phyloP scores from a whole-genome alignment of 148 eudicot genomes.

The Suaeda aralocaspica region DNA sequence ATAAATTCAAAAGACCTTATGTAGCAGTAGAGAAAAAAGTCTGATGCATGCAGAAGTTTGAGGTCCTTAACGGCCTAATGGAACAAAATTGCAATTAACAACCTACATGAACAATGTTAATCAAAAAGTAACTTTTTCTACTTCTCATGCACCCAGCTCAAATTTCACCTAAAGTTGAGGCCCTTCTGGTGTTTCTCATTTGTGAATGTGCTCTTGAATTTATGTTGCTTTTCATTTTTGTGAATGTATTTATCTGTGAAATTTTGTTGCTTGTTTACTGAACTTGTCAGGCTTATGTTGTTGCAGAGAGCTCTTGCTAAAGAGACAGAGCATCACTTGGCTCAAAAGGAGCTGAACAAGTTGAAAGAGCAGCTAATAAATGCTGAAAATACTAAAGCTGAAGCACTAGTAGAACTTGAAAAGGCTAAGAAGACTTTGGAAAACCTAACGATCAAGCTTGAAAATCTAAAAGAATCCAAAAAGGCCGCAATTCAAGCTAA shows the following conservation, averaged over 20 bases:
- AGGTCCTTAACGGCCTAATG: no score
- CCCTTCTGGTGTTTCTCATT: neutral
- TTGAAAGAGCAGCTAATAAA: slow-evolving; percentile 64
- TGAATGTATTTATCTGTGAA: neutral
- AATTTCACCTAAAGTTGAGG: no score
- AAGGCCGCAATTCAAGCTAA: slow-evolving; percentile 52
- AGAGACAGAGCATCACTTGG: slow-evolving; percentile 68
- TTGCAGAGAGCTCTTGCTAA: slow-evolving; percentile 75
- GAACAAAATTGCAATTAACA: no score
- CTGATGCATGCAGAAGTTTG: no score
- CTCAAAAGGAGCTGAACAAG: slow-evolving; percentile 77
- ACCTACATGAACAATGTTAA: no score
- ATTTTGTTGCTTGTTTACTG: neutral
- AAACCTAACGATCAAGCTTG: slow-evolving; percentile 52
- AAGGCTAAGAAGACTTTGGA: slow-evolving; percentile 59
- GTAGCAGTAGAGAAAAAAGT: no score
- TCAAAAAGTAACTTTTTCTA: no score
- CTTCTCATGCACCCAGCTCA: no score
- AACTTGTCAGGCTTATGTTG: neutral
- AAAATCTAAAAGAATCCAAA: slow-evolving; percentile 47
- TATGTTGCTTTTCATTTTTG: no score
- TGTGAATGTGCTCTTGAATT: neutral
- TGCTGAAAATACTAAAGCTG: slow-evolving; percentile 75
- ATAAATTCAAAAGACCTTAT: no score
- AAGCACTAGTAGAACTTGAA: slow-evolving; percentile 76